Conservation (phyloP, 176 grass and related monocot species). For the Avena atlantica region DNA sequence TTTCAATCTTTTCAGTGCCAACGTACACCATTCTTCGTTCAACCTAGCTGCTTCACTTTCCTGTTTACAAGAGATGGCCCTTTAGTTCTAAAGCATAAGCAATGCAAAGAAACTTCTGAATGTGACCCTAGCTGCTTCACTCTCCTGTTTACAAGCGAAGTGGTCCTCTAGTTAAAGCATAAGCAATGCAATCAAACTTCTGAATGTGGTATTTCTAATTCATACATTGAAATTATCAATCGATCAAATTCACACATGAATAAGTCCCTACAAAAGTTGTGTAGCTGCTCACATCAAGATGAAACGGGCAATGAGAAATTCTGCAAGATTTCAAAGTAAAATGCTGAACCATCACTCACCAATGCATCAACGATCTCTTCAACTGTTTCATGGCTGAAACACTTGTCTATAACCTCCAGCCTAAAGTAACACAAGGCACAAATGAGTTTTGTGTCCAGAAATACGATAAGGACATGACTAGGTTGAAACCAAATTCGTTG, state of each 20-base stretch:
- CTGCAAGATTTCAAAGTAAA: background rate
- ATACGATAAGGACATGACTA: background rate
- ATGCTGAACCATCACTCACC: constrained; percentile 54
- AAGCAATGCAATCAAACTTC: background rate
- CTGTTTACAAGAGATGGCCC: constrained; percentile 37
- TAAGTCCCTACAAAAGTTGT: background rate
- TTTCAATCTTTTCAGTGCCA: constrained; percentile 92
- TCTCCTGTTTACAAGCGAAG: constrained; percentile 56
- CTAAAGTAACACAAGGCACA: constrained; percentile 52
- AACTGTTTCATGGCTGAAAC: constrained; percentile 84
- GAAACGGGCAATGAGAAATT: constrained; percentile 6
- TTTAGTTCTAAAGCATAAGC: constrained; percentile 12
- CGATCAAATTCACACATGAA: background rate
- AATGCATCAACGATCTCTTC: constrained; percentile 91
- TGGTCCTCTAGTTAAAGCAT: background rate
- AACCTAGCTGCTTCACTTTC: constrained; percentile 86
- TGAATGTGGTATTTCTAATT: background rate
- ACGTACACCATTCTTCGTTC: constrained; percentile 91
- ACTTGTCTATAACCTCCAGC: constrained; percentile 89
- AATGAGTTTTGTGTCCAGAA: constrained; percentile 5
- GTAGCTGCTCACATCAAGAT: constrained; percentile 9
- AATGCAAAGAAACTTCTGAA: constrained; percentile 1
- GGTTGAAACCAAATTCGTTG: background rate
- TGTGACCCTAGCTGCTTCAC: constrained; percentile 64
- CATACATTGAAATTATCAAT: constrained; percentile 14